Conservation (phyloP, 2,329 filamentous ascomycete species). For the Rhinocladiella mackenziei region DNA sequence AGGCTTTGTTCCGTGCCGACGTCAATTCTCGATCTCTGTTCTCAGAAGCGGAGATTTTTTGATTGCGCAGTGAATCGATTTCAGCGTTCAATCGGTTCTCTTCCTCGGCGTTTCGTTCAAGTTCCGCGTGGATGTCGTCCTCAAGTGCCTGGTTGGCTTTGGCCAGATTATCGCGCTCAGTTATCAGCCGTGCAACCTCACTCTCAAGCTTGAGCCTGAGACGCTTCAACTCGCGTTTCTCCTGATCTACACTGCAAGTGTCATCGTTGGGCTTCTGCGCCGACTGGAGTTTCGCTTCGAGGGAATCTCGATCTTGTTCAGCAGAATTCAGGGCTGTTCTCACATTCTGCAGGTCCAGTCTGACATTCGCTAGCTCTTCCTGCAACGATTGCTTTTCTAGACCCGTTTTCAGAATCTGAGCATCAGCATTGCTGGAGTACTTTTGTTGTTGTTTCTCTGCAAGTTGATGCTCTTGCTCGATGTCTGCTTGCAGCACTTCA, state of each 20-base stretch:
- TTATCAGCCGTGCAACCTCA: conserved; percentile 61
- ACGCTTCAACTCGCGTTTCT: conserved; percentile 64
- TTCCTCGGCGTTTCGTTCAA: conserved; percentile 62
- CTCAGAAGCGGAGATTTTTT: conserved; percentile 42
- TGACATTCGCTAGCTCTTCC: conserved; percentile 58
- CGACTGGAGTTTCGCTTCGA: conserved; percentile 58
- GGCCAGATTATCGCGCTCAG: conserved; percentile 57
- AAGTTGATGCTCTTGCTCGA: conserved; percentile 63
- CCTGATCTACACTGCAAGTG: conserved; percentile 61
- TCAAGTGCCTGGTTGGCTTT: conserved; percentile 59
- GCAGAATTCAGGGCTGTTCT: conserved; percentile 55
- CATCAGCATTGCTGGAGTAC: conserved; percentile 56
- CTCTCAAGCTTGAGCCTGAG: conserved; percentile 64
- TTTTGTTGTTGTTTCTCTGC: conserved; percentile 55
- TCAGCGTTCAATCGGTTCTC: conserved; percentile 57
- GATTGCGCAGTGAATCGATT: conserved; percentile 49
- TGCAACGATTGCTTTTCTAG: conserved; percentile 62
- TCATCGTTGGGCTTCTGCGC: conserved; percentile 54
- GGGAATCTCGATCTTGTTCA: conserved; percentile 63
- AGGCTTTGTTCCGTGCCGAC: conserved; percentile 57
- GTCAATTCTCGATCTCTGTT: conserved; percentile 47
- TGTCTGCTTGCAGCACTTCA: conserved; percentile 64
- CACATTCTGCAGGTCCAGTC: conserved; percentile 58
- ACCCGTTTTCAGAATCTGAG: conserved; percentile 53
- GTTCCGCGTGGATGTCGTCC: conserved; percentile 61